Percentiles rank a stretch among this genome's conserved stretches.
These are phyloP conservation scores for Fraxinus quadrangulata DNA, from an alignment of 257 asterid genomes.

Conservation along the genomic window DNA sequence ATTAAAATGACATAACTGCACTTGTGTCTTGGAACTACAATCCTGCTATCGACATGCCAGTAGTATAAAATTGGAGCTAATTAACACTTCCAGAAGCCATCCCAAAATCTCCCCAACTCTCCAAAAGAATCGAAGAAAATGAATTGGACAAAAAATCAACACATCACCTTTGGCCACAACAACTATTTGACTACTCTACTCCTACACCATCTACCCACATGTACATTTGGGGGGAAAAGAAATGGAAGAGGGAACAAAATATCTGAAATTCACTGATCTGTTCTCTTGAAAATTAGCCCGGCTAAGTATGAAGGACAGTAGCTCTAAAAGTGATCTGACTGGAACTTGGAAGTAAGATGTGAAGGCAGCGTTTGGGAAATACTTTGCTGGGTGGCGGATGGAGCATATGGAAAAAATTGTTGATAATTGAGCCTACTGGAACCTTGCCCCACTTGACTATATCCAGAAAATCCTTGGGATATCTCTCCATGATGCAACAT, in stretches of 20 bases:
- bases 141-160: slow-evolving; percentile 19
- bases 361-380: slow-evolving; percentile 33
- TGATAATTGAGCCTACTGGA: slow-evolving; percentile 25
- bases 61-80: not conserved
- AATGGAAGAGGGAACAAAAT: slow-evolving; percentile 8
- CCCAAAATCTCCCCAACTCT: not conserved
- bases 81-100: not conserved
- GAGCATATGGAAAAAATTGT: slow-evolving; percentile 31
- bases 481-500: slow-evolving; percentile 31
- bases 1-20: not conserved
- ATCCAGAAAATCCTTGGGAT: slow-evolving; percentile 27
- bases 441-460: slow-evolving; percentile 30
- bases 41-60: not conserved
- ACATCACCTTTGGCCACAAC: slow-evolving; percentile 21
- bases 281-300: slow-evolving; percentile 7
- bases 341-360: slow-evolving; percentile 29
- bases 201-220: slow-evolving; percentile 29
- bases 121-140: slow-evolving; percentile 3
- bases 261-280: slow-evolving; percentile 19
- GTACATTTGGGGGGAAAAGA: slow-evolving; percentile 34
- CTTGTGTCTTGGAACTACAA: not conserved
- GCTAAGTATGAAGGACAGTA: slow-evolving; percentile 24
- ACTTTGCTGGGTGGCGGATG: slow-evolving; percentile 25
- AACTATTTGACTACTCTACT: slow-evolving; percentile 23
- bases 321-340: slow-evolving; percentile 26